Percentiles rank a stretch among this genome's conserved stretches.
phyloP scores from a whole-genome alignment of 192 early-diverging fungal genomes.

The Backusella tarrabulga region DNA sequence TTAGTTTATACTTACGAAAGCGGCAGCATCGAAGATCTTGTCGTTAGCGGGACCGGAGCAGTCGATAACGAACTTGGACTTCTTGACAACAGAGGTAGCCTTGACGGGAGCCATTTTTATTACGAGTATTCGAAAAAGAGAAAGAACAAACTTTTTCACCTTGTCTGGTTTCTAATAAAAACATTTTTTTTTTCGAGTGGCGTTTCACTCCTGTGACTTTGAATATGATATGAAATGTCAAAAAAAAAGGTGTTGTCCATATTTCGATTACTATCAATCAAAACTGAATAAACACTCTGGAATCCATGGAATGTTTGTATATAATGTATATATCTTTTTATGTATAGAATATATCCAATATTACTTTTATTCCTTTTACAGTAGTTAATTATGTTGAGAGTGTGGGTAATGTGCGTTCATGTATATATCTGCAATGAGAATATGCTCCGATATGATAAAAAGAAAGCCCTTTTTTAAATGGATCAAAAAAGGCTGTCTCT shows the following conservation, averaged over 20 bases:
- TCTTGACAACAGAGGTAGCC: conserved; percentile 52
- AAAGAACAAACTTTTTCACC: conserved; percentile 10
- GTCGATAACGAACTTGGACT: conserved; percentile 90
- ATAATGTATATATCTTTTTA: no score
- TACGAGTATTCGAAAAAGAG: conserved; percentile 19
- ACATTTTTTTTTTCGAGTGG: conserved; percentile 15
- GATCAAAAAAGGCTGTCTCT: neutral
- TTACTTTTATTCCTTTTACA: neutral
- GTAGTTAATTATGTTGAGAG: neutral
- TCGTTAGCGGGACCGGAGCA: conserved; percentile 89
- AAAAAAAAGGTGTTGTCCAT: neutral
- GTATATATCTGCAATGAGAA: neutral
- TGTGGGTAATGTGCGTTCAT: neutral
- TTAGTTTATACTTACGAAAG: conserved; percentile 63
- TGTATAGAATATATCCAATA: neutral
- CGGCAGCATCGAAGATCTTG: conserved; percentile 95
- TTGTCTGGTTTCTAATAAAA: neutral
- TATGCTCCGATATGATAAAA: neutral
- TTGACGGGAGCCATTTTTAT: conserved; percentile 32
- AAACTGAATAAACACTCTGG: no score
- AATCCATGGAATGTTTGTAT: no score
- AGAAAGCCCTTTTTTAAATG: neutral
- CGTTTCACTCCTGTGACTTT: neutral
- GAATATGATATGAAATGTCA: neutral
- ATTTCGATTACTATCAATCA: neutral